phyloP scores from a whole-genome alignment of 129 eudicot species.

The Helianthus tuberosus region DNA sequence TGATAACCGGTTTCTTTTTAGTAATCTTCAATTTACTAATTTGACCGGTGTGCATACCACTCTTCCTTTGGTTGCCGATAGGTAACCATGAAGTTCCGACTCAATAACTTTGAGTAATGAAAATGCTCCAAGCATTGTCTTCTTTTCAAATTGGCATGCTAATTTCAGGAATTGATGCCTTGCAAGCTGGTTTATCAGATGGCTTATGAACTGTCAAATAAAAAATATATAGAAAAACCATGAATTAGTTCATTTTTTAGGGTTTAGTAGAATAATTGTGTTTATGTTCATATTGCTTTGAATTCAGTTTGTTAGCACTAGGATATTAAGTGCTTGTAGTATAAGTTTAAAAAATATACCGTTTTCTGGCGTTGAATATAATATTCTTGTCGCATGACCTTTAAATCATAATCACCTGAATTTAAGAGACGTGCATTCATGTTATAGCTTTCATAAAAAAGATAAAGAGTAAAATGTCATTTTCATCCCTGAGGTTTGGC shows the following conservation, averaged over 20 bases:
- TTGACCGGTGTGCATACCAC: conserved; percentile 57
- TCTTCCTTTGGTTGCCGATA: conserved; percentile 87
- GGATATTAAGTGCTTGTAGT: conserved; percentile 12
- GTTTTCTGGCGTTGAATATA: conserved; percentile 88
- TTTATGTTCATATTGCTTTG: background rate
- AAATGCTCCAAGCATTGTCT: conserved; percentile 94
- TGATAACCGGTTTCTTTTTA: background rate
- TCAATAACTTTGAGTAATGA: conserved; percentile 91
- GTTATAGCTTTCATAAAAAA: background rate
- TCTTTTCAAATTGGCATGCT: conserved; percentile 97
- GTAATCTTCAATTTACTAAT: background rate
- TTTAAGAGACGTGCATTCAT: conserved; percentile 13
- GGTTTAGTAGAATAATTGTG: background rate
- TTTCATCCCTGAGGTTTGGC: too few species aligned
- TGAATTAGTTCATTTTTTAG: background rate
- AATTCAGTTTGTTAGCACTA: conserved; percentile 11
- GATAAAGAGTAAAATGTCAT: too few species aligned
- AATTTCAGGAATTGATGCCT: conserved; percentile 85
- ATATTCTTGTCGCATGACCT: conserved; percentile 98
- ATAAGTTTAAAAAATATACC: conserved; percentile 49
- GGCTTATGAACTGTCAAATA: conserved; percentile 77
- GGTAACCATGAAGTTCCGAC: conserved; percentile 86
- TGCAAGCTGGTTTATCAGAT: conserved; percentile 84
- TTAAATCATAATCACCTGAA: conserved; percentile 95
- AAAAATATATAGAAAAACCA: background rate